Evolutionary conservation across 495 filamentous ascomycete genomes (phyloP).

Genomic region (Penicillium fimorum): DNA sequence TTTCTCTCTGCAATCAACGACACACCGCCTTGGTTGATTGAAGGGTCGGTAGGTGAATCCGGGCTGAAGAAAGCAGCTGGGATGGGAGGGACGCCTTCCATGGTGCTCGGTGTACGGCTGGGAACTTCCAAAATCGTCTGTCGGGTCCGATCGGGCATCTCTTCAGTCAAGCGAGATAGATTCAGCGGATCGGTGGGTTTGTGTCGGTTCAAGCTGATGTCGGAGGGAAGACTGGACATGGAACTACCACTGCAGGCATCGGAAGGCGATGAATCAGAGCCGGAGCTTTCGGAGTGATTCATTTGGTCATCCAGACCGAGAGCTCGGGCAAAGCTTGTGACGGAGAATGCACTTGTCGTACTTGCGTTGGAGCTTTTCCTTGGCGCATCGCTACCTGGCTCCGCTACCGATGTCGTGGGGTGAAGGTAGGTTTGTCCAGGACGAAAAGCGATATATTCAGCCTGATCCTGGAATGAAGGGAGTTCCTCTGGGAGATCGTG

Average conservation of each 20-base stretch:
- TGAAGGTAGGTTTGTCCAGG: constrained; percentile 19
- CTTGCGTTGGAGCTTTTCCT: constrained; percentile 37
- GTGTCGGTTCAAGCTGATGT: constrained; percentile 33
- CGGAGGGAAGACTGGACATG: constrained; percentile 57
- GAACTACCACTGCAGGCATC: constrained; percentile 67
- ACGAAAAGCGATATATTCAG: constrained; percentile 8
- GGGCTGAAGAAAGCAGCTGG: constrained; percentile 37
- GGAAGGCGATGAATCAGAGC: constrained; percentile 65
- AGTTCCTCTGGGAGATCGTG: constrained; percentile 25
- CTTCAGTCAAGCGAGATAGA: constrained; percentile 39
- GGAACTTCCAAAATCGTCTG: constrained; percentile 23
- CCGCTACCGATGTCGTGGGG: constrained; percentile 11
- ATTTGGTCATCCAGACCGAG: constrained; percentile 39
- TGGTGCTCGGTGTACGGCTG: constrained; percentile 22
- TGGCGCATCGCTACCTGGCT: constrained; percentile 9
- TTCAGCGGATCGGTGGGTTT: constrained; percentile 36
- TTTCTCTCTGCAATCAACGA: constrained; percentile 39
- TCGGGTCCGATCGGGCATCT: constrained; percentile 26
- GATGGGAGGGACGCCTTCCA: constrained; percentile 37
- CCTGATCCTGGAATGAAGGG: not conserved
- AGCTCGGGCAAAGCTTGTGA: constrained; percentile 43
- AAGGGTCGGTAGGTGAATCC: constrained; percentile 62
- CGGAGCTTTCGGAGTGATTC: constrained; percentile 60
- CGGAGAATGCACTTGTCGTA: constrained; percentile 33
- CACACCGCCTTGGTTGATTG: constrained; percentile 44